A percentile compares a stretch with the other conserved stretches of the same genome.
Evolutionary conservation across 352 stramenopile species (phyloP).

Genomic region (Globisporangium camurandrum): DNA sequence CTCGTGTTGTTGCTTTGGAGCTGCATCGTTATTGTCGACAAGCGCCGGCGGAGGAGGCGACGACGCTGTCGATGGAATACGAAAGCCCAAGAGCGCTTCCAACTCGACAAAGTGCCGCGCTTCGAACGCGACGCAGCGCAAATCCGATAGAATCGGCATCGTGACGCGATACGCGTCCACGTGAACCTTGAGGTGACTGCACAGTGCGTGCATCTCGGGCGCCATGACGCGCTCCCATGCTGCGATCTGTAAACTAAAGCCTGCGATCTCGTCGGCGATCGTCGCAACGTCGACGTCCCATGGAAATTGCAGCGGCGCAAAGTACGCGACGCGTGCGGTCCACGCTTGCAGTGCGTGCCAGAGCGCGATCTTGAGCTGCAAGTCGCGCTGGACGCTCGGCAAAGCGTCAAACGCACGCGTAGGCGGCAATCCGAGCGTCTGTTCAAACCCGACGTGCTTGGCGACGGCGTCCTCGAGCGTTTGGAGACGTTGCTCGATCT

Average conservation of each 20-base stretch:
- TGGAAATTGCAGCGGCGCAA: conserved; percentile 45
- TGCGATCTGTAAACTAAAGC: conserved; percentile 43
- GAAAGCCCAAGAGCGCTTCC: conserved; percentile 67
- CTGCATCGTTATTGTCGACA: too few relatives aligned
- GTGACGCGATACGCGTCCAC: conserved; percentile 81
- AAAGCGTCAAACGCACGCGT: conserved; percentile 78
- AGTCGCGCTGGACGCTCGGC: conserved; percentile 55
- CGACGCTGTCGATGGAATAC: conserved; percentile 25
- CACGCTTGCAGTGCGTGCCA: conserved; percentile 77
- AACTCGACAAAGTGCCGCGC: conserved; percentile 54
- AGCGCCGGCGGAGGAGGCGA: too few relatives aligned
- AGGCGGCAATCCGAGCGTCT: conserved; percentile 43
- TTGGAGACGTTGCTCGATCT: conserved; percentile 24
- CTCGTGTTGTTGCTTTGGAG: too few relatives aligned
- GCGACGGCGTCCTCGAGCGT: conserved; percentile 24
- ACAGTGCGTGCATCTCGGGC: conserved; percentile 36
- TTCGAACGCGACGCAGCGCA: conserved; percentile 52
- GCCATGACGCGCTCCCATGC: conserved; percentile 46
- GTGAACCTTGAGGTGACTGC: conserved; percentile 51
- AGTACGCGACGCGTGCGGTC: conserved; percentile 33
- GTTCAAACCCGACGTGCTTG: conserved; percentile 47
- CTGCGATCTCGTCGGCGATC: conserved; percentile 61
- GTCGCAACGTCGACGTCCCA: conserved; percentile 53
- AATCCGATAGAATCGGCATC: conserved; percentile 65
- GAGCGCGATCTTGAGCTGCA: conserved; percentile 72